Conservation (phyloP, 2,329 filamentous ascomycete genomes). For the Blastomyces percursus region DNA sequence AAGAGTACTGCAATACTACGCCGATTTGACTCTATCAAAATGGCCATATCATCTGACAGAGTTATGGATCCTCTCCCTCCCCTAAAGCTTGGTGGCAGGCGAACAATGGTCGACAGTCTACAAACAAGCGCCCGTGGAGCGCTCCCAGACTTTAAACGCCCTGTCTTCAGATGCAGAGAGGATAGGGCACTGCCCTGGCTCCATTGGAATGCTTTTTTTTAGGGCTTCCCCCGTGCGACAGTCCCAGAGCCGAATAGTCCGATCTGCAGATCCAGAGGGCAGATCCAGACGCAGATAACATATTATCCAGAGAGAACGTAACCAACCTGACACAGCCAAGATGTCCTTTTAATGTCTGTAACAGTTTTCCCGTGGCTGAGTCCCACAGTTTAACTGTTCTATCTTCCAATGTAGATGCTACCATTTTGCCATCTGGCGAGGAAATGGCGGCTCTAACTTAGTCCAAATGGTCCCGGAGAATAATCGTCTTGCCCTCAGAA, state of each 20-base stretch:
- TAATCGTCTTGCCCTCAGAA: slow-evolving; percentile 7
- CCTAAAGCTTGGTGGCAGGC: background rate
- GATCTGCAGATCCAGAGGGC: slow-evolving; percentile 11
- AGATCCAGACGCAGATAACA: slow-evolving; percentile 12
- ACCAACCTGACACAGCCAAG: slow-evolving; percentile 3
- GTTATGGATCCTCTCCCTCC: background rate
- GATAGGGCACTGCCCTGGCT: slow-evolving; percentile 12
- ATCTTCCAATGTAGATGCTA: slow-evolving; percentile 12
- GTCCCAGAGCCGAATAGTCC: slow-evolving; percentile 9
- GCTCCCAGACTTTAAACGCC: slow-evolving; percentile 14
- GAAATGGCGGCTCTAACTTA: slow-evolving; percentile 9
- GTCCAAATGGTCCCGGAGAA: slow-evolving; percentile 6
- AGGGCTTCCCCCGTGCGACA: background rate
- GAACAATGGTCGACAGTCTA: slow-evolving; percentile 8
- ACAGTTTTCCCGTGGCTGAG: background rate
- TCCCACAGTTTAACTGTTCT: slow-evolving; percentile 10
- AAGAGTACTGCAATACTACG: background rate
- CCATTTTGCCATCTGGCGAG: slow-evolving; percentile 13
- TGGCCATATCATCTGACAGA: too few species aligned
- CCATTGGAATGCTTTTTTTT: slow-evolving; percentile 7
- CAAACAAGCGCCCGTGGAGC: slow-evolving; percentile 2
- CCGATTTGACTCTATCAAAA: too few species aligned
- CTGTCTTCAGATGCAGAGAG: slow-evolving; percentile 15
- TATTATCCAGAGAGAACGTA: slow-evolving; percentile 13
- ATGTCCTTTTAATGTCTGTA: background rate